These are phyloP conservation scores for Monosporozyma aerobia DNA, from an alignment of 805 yeast genomes.

Conservation along the genomic window DNA sequence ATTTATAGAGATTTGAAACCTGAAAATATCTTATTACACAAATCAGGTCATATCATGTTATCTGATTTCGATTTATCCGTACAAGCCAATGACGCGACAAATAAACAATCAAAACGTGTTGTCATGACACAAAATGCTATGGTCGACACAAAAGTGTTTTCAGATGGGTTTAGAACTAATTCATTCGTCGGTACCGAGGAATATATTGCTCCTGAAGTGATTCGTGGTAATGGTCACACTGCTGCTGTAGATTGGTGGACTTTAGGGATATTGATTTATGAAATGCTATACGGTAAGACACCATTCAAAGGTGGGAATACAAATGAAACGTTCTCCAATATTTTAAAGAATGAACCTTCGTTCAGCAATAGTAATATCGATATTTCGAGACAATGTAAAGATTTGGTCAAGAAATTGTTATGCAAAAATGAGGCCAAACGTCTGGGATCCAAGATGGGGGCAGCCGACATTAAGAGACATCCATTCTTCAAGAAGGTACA, in stretches of 20 bases:
- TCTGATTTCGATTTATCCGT: conserved; percentile 93
- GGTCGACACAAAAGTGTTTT: conserved; percentile 87
- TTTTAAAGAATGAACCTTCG: conserved; percentile 71
- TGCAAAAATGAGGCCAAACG: conserved; percentile 85
- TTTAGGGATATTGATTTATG: conserved; percentile 85
- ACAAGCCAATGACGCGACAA: conserved; percentile 69
- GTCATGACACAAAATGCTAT: conserved; percentile 7
- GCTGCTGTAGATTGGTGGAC: conserved; percentile 99
- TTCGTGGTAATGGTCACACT: conserved; percentile 94
- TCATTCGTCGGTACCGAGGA: conserved; percentile 99
- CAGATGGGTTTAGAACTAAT: conserved; percentile 93
- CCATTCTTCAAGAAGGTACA: conserved; percentile 84
- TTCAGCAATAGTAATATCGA: conserved; percentile 59
- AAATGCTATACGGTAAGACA: conserved; percentile 90
- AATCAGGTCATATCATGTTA: conserved; percentile 96
- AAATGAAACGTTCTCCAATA: conserved; percentile 81
- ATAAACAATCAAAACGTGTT: conserved; percentile 12
- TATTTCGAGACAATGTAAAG: conserved; percentile 67
- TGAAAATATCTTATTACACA: conserved; percentile 87
- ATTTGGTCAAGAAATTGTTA: conserved; percentile 67
- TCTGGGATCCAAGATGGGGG: conserved; percentile 87
- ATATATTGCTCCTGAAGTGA: conserved; percentile 97
- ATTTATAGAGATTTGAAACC: conserved; percentile 96
- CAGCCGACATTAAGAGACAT: conserved; percentile 87
- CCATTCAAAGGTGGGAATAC: conserved; percentile 92